Percentiles rank a stretch among this genome's conserved stretches.
Conservation (phyloP, 768 basidiomycete species). For the Jaapia argillacea region DNA sequence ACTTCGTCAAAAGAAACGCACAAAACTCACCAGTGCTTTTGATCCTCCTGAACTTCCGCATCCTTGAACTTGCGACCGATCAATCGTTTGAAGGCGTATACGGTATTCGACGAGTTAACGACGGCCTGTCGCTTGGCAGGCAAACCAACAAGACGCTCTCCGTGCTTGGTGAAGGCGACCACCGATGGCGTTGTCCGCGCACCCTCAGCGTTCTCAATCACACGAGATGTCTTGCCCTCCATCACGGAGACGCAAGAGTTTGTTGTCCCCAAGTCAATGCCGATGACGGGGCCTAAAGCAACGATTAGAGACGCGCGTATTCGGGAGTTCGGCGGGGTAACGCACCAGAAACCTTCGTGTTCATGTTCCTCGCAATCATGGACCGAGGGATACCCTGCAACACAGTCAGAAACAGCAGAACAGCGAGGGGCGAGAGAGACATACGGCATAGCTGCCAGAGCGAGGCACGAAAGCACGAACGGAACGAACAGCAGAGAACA, state of each 20-base stretch:
- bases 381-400: constrained; percentile 56
- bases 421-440: constrained; percentile 11
- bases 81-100: constrained; percentile 89
- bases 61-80: constrained; percentile 92
- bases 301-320: constrained; percentile 1
- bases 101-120: constrained; percentile 90
- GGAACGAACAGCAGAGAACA: constrained; percentile 65
- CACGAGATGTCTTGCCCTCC: constrained; percentile 91
- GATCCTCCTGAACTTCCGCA: constrained; percentile 88
- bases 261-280: constrained; percentile 94
- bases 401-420: constrained; percentile 5
- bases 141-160: constrained; percentile 91
- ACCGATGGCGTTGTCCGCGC: constrained; percentile 97
- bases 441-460: constrained; percentile 54
- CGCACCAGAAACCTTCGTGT: constrained; percentile 85
- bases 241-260: constrained; percentile 90
- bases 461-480: constrained; percentile 48
- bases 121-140: constrained; percentile 97
- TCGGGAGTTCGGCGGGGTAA: constrained; percentile 5
- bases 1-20: constrained; percentile 22
- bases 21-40: constrained; percentile 83
- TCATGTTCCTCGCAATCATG: constrained; percentile 85
- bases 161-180: constrained; percentile 97
- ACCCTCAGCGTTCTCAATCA: constrained; percentile 97
- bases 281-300: constrained; percentile 69